phyloP scores from a whole-genome alignment of 495 filamentous ascomycete species.

The Penicillium crystallinum region DNA sequence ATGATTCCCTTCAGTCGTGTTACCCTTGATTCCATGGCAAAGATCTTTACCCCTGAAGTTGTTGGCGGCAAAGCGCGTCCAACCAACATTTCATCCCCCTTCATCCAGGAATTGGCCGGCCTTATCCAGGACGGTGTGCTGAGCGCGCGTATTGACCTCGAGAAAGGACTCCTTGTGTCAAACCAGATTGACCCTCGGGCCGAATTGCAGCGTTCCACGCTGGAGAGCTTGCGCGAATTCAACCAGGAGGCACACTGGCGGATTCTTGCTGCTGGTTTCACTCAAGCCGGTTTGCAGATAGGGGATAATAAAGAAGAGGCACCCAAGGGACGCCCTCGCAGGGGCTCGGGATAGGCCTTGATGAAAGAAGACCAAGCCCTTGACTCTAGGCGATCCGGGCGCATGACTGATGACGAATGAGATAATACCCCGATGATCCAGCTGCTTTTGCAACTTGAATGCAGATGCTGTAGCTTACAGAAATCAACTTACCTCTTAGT shows the following conservation, averaged over 20 bases:
- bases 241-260: slow-evolving; percentile 68
- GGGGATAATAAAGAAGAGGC: slow-evolving; percentile 24
- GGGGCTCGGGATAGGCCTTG: not conserved
- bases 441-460: not conserved
- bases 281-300: slow-evolving; percentile 71
- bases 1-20: slow-evolving; percentile 75
- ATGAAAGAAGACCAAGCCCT: not conserved
- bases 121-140: slow-evolving; percentile 71
- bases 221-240: slow-evolving; percentile 65
- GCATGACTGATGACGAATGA: slow-evolving; percentile 17
- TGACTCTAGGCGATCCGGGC: not conserved
- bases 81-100: slow-evolving; percentile 45
- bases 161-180: slow-evolving; percentile 71
- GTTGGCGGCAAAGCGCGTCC: slow-evolving; percentile 32
- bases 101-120: slow-evolving; percentile 68
- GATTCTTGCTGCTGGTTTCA: slow-evolving; percentile 67
- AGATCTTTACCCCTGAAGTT: slow-evolving; percentile 51
- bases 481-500: not conserved
- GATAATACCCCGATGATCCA: slow-evolving; percentile 17
- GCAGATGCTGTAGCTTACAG: not conserved
- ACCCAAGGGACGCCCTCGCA: not conserved
- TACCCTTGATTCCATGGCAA: slow-evolving; percentile 62
- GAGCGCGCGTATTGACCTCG: slow-evolving; percentile 78
- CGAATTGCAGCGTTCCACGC: slow-evolving; percentile 60
- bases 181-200: slow-evolving; percentile 58